A percentile compares a stretch with the other conserved stretches of the same genome.
These are phyloP conservation scores for Larix kaempferi DNA, from an alignment of 75 land plant genomes.

Conservation along the genomic window DNA sequence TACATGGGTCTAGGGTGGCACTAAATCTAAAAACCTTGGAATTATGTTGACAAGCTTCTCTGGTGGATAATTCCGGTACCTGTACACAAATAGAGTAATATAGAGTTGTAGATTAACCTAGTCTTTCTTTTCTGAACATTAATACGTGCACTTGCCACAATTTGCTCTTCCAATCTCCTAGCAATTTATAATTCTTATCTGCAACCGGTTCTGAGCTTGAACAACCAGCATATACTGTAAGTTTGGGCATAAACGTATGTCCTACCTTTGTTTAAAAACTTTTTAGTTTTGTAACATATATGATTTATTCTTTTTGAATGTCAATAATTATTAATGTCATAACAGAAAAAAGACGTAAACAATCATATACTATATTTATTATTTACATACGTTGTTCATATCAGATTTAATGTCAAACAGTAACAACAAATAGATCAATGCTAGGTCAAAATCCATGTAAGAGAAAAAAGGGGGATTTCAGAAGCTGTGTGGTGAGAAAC, in stretches of 20 bases:
- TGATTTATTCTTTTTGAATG: background rate
- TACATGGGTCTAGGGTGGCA: constrained; percentile 99
- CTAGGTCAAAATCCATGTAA: background rate
- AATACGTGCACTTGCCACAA: background rate
- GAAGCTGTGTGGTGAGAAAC: too few relatives aligned
- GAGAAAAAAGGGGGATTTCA: background rate
- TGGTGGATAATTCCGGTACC: constrained; percentile 96
- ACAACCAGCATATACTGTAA: background rate
- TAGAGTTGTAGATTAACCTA: background rate
- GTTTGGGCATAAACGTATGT: background rate
- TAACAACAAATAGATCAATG: background rate
- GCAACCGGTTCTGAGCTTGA: too few relatives aligned
- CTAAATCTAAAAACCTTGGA: constrained; percentile 87
- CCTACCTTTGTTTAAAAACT: background rate
- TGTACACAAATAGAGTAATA: constrained; percentile 15
- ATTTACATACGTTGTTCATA: background rate
- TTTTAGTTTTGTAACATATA: background rate
- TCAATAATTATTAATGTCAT: background rate
- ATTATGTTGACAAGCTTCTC: constrained; percentile 95
- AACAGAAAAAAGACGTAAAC: background rate
- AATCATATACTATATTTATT: background rate
- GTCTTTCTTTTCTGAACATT: constrained; percentile 1
- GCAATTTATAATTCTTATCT: background rate
- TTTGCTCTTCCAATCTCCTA: background rate
- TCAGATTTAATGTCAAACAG: background rate